A percentile compares a stretch with the other conserved stretches of the same genome.
phyloP scores from a whole-genome alignment of 106 monocot species.

The Triglochin maritima region DNA sequence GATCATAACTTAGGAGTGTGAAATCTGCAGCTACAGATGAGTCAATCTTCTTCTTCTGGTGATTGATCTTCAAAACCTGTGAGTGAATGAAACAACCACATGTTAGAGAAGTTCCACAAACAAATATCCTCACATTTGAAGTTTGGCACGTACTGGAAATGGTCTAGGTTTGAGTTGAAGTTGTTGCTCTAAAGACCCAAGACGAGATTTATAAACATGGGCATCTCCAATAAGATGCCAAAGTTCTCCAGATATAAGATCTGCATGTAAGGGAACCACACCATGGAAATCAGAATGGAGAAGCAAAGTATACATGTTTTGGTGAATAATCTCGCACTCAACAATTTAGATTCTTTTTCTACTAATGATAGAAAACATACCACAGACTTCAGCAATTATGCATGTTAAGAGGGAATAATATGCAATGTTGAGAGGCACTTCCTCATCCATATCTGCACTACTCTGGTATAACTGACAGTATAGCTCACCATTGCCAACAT shows the following conservation, averaged over 20 bases:
- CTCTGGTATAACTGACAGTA: constrained; percentile 86
- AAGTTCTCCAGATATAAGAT: constrained; percentile 83
- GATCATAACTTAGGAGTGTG: constrained; percentile 70
- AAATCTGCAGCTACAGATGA: constrained; percentile 71
- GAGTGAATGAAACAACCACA: too few relatives aligned
- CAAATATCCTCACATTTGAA: too few relatives aligned
- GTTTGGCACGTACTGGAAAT: constrained; percentile 33
- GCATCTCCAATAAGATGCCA: constrained; percentile 90
- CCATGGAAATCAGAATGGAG: neutral
- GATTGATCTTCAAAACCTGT: constrained; percentile 69
- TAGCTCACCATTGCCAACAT: constrained; percentile 64
- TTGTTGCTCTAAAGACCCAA: constrained; percentile 56
- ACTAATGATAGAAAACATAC: constrained; percentile 26
- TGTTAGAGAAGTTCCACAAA: too few relatives aligned
- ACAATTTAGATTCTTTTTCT: too few relatives aligned
- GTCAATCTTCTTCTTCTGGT: constrained; percentile 51
- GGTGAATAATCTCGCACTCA: too few relatives aligned
- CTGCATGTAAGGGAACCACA: constrained; percentile 19
- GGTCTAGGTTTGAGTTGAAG: constrained; percentile 63
- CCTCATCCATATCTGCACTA: constrained; percentile 72
- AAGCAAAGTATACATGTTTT: too few relatives aligned
- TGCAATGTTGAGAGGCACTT: constrained; percentile 76
- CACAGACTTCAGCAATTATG: constrained; percentile 78
- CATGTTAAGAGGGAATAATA: constrained; percentile 81
- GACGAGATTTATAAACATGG: constrained; percentile 67